phyloP scores from a whole-genome alignment of 2,329 filamentous ascomycete species.

The Zymoseptoria tritici region DNA sequence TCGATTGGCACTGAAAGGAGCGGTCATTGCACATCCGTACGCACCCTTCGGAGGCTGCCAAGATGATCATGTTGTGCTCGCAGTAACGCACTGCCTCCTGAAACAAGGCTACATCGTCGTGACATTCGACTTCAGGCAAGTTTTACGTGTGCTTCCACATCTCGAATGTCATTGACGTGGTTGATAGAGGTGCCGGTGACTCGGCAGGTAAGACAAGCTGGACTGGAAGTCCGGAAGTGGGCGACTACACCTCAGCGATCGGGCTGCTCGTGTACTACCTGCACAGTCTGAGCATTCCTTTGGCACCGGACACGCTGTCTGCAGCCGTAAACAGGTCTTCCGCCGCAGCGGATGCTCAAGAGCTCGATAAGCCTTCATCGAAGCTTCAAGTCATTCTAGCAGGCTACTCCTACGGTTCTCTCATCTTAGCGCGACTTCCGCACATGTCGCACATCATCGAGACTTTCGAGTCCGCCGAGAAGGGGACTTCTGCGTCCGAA shows the following conservation, averaged over 20 bases:
- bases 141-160: background rate
- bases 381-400: constrained; percentile 49
- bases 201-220: constrained; percentile 78
- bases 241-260: constrained; percentile 76
- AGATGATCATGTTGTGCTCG: constrained; percentile 72
- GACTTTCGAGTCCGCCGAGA: constrained; percentile 47
- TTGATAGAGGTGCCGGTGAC: constrained; percentile 61
- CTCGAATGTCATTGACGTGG: constrained; percentile 7
- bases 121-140: constrained; percentile 87
- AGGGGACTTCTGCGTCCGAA: constrained; percentile 56
- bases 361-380: background rate
- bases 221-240: constrained; percentile 72
- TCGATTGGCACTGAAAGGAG: constrained; percentile 31
- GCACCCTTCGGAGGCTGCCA: constrained; percentile 77
- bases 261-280: constrained; percentile 73
- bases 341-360: background rate
- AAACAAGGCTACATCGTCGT: constrained; percentile 65
- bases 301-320: background rate
- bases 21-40: constrained; percentile 83
- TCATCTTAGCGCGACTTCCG: constrained; percentile 69
- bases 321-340: background rate
- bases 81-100: constrained; percentile 57
- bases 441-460: constrained; percentile 49
- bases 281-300: constrained; percentile 42
- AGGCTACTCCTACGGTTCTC: constrained; percentile 86